A percentile compares a stretch with the other conserved stretches of the same genome.
Evolutionary conservation across 371 early-diverging fungal genomes (phyloP).

Genomic region (Mortierella sp.): DNA sequence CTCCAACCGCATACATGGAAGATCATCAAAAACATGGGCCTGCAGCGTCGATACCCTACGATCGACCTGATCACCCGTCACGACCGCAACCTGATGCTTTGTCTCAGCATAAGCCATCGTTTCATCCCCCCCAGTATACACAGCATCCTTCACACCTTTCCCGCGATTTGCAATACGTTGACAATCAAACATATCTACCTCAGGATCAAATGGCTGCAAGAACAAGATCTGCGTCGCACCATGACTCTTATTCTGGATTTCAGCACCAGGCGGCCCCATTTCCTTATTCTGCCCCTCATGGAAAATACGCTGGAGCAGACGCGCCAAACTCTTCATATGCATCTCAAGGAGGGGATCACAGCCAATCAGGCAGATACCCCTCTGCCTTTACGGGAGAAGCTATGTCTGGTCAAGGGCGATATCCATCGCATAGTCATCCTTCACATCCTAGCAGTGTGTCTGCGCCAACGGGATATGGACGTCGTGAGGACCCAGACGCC

Average conservation of each 20-base stretch:
- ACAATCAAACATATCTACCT: not conserved
- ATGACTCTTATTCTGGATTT: conserved; percentile 7
- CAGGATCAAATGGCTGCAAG: not conserved
- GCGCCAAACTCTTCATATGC: not conserved
- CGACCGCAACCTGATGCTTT: not conserved
- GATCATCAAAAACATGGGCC: conserved; percentile 8
- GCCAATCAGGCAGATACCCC: not conserved
- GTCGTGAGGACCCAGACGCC: conserved; percentile 1
- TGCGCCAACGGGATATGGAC: not conserved
- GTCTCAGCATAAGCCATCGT: conserved; percentile 3
- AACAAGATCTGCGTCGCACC: conserved; percentile 4
- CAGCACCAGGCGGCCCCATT: not conserved
- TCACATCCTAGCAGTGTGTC: not conserved
- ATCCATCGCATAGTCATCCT: conserved; percentile 11
- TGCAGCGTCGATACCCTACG: not conserved
- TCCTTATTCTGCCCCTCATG: conserved; percentile 1
- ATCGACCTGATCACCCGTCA: conserved; percentile 10
- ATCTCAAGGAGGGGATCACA: not conserved
- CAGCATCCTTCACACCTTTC: not conserved
- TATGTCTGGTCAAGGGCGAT: not conserved
- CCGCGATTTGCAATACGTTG: conserved; percentile 6
- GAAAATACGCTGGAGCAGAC: not conserved
- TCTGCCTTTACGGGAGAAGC: not conserved
- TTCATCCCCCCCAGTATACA: conserved; percentile 9
- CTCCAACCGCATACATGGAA: not conserved